phyloP scores from a whole-genome alignment of 176 grass and related monocot genomes.

The Zea luxurians region DNA sequence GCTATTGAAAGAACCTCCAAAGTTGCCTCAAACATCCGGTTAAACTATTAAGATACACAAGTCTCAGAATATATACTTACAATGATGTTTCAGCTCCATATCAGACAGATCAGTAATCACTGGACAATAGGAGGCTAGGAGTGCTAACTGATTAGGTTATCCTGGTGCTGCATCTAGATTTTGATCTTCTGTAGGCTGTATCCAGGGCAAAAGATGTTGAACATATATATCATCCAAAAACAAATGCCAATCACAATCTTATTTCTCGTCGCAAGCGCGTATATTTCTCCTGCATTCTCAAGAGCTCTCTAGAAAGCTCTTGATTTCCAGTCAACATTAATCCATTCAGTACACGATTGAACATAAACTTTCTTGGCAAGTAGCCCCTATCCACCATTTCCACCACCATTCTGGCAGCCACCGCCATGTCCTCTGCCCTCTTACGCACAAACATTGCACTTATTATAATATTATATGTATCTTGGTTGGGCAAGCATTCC shows the following conservation, averaged over 20 bases:
- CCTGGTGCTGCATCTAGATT: background rate
- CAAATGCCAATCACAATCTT: conserved; percentile 52
- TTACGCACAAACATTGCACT: conserved; percentile 91
- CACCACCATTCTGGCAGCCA: conserved; percentile 75
- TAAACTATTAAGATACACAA: background rate
- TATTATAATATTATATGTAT: conserved; percentile 90
- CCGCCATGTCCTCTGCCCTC: conserved; percentile 68
- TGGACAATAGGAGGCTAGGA: background rate
- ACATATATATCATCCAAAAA: background rate
- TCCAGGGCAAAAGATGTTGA: background rate
- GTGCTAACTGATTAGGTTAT: background rate
- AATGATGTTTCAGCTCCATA: conserved; percentile 8
- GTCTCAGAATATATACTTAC: conserved; percentile 1
- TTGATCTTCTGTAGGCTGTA: background rate
- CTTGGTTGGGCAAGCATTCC: conserved; percentile 75
- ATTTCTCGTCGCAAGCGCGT: conserved; percentile 52
- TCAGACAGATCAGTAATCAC: conserved; percentile 2
- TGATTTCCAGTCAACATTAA: conserved; percentile 86
- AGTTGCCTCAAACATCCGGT: background rate
- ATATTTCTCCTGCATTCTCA: conserved; percentile 86
- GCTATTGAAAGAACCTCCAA: background rate
- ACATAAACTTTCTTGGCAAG: conserved; percentile 92
- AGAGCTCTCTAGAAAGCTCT: conserved; percentile 62
- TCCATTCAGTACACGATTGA: conserved; percentile 80
- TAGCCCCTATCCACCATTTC: conserved; percentile 88